Evolutionary conservation across 176 grass and related monocot genomes (phyloP).

Genomic region (Oryza australiensis): DNA sequence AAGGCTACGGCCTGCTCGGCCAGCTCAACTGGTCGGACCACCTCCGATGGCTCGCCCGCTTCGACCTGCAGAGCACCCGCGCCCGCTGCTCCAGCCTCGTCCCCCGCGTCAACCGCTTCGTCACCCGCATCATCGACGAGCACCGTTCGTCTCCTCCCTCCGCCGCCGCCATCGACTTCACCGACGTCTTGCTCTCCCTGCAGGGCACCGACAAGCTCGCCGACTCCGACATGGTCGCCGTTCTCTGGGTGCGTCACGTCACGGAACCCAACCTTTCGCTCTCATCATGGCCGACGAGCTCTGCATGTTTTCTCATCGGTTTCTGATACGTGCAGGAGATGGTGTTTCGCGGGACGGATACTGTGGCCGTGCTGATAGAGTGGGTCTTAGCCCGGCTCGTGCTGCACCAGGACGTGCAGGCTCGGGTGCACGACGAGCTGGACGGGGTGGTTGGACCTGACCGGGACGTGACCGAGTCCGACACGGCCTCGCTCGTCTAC

Average conservation of each 20-base stretch:
- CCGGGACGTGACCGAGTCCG: slow-evolving; percentile 47
- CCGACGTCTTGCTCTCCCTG: slow-evolving; percentile 76
- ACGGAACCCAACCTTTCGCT: background rate
- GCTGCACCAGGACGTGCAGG: slow-evolving; percentile 77
- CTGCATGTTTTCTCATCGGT: background rate
- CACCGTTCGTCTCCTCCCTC: slow-evolving; percentile 26
- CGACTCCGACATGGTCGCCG: slow-evolving; percentile 76
- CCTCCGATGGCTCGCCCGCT: slow-evolving; percentile 60
- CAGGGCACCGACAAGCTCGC: slow-evolving; percentile 56
- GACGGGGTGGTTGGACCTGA: slow-evolving; percentile 47
- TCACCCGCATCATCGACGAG: slow-evolving; percentile 64
- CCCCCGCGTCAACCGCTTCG: slow-evolving; percentile 64
- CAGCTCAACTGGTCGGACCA: slow-evolving; percentile 94
- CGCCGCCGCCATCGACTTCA: slow-evolving; percentile 47
- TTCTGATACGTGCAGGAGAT: slow-evolving; percentile 62
- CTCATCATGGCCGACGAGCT: background rate
- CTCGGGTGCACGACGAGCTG: slow-evolving; percentile 65
- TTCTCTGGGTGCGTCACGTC: slow-evolving; percentile 68
- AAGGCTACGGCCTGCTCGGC: slow-evolving; percentile 84
- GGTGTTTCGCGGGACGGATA: slow-evolving; percentile 94
- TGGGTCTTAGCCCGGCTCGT: slow-evolving; percentile 82
- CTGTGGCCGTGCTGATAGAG: slow-evolving; percentile 88
- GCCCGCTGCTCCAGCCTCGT: slow-evolving; percentile 61
- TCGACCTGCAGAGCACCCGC: slow-evolving; percentile 64
- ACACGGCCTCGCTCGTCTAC: slow-evolving; percentile 46